Conservation (phyloP, 768 basidiomycete species). For the Agrocybe praecox region DNA sequence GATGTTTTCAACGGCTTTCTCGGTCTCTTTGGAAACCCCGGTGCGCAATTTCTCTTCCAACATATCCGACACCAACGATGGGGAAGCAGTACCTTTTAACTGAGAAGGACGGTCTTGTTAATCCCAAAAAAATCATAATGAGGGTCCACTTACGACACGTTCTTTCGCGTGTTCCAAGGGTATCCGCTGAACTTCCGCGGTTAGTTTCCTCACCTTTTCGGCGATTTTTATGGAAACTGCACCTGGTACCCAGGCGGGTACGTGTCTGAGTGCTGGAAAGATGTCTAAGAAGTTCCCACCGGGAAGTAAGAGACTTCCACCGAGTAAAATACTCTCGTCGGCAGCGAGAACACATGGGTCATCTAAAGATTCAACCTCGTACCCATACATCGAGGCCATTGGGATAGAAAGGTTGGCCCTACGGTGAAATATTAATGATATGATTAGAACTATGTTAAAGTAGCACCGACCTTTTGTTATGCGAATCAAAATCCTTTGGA, state of each 20-base stretch:
- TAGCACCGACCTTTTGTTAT: constrained; percentile 12
- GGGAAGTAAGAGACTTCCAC: constrained; percentile 16
- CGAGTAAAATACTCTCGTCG: constrained; percentile 27
- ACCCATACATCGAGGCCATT: constrained; percentile 20
- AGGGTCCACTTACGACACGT: background rate
- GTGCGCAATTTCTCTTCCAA: background rate
- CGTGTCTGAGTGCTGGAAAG: constrained; percentile 9
- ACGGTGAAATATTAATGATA: background rate
- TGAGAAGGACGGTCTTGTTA: background rate
- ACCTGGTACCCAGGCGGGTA: constrained; percentile 3
- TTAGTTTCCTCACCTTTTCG: background rate
- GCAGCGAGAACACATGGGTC: constrained; percentile 25
- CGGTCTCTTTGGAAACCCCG: background rate
- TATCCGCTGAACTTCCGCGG: constrained; percentile 6
- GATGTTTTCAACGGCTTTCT: constrained; percentile 5
- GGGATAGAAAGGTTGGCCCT: constrained; percentile 15
- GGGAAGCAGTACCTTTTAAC: constrained; percentile 5
- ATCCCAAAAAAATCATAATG: background rate
- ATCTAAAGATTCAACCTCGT: constrained; percentile 10
- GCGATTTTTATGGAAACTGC: background rate
- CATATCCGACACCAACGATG: constrained; percentile 12
- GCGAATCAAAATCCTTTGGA: constrained; percentile 13
- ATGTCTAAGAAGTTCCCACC: constrained; percentile 12
- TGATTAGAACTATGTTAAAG: too few relatives aligned
- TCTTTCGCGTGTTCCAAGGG: constrained; percentile 11